These are phyloP conservation scores for Malassezia dermatis DNA, from an alignment of 1,284 basidiomycete species.

Conservation along the genomic window DNA sequence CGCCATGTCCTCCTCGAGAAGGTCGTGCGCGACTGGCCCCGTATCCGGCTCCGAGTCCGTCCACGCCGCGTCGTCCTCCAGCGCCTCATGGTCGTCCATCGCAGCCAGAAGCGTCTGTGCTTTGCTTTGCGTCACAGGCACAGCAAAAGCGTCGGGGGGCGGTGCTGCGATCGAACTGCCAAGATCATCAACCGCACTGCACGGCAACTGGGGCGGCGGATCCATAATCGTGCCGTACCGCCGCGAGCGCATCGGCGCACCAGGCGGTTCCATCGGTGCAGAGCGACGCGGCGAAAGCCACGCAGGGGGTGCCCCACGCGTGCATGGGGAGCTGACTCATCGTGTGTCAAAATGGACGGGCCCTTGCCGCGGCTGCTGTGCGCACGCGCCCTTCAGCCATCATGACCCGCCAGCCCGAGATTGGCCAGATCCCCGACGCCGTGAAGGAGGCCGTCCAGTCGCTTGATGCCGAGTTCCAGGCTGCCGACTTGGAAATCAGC, in stretches of 20 bases:
- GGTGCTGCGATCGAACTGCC: conserved; percentile 9
- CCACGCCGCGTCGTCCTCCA: not conserved
- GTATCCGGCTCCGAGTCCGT: conserved; percentile 4
- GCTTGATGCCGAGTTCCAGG: conserved; percentile 29
- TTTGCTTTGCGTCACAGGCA: not conserved
- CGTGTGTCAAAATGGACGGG: not conserved
- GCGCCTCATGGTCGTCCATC: not conserved
- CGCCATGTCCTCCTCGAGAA: not conserved
- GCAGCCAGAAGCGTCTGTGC: not conserved
- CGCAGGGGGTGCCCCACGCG: not conserved
- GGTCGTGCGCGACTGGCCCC: not conserved
- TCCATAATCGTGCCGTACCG: conserved; percentile 4
- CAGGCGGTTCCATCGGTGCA: not conserved
- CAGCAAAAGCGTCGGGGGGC: conserved; percentile 10
- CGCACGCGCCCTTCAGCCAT: not conserved
- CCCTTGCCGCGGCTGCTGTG: not conserved
- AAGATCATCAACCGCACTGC: not conserved
- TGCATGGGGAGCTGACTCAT: not conserved
- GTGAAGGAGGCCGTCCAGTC: conserved; percentile 24
- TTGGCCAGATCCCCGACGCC: conserved; percentile 12
- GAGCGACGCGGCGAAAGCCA: not conserved
- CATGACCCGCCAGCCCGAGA: conserved; percentile 18
- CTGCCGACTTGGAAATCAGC: conserved; percentile 28
- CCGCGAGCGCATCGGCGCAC: conserved; percentile 1
- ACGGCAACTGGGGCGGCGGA: too few relatives aligned